These are phyloP conservation scores for Vicia faba DNA, from an alignment of 306 rosid genomes.

Conservation along the genomic window DNA sequence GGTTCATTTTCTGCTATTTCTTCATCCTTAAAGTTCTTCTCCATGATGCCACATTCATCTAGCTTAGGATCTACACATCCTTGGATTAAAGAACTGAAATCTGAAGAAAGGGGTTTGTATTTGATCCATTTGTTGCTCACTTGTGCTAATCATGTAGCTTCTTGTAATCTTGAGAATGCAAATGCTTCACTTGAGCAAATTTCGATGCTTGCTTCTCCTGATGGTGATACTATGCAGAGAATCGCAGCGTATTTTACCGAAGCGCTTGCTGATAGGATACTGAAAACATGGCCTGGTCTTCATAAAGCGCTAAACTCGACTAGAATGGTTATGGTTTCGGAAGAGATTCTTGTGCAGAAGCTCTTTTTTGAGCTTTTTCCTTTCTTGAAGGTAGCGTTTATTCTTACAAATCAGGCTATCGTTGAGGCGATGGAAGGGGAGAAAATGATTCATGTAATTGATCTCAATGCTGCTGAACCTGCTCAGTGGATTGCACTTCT, in stretches of 20 bases:
- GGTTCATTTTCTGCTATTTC: slow-evolving; percentile 69
- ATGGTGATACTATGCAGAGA: slow-evolving; percentile 91
- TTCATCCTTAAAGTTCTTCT: slow-evolving; percentile 60
- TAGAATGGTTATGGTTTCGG: slow-evolving; percentile 54
- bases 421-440: slow-evolving; percentile 88
- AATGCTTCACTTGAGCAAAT: slow-evolving; percentile 77
- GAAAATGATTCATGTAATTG: slow-evolving; percentile 84
- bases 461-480: slow-evolving; percentile 79
- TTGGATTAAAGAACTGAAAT: slow-evolving; percentile 72
- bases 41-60: slow-evolving; percentile 71
- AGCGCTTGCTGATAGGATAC: slow-evolving; percentile 80
- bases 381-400: slow-evolving; percentile 67
- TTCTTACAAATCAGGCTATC: slow-evolving; percentile 81
- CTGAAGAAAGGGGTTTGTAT: slow-evolving; percentile 79
- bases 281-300: slow-evolving; percentile 78
- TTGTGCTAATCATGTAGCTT: slow-evolving; percentile 81
- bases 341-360: slow-evolving; percentile 66
- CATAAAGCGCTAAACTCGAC: slow-evolving; percentile 81
- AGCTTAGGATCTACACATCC: slow-evolving; percentile 70
- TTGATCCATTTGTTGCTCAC: slow-evolving; percentile 75
- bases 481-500: slow-evolving; percentile 84
- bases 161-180: slow-evolving; percentile 73
- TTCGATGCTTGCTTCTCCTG: slow-evolving; percentile 72
- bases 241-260: slow-evolving; percentile 74
- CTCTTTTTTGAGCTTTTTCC: slow-evolving; percentile 81